phyloP scores from a whole-genome alignment of 2,329 filamentous ascomycete genomes.

The Fusarium verticillioides region DNA sequence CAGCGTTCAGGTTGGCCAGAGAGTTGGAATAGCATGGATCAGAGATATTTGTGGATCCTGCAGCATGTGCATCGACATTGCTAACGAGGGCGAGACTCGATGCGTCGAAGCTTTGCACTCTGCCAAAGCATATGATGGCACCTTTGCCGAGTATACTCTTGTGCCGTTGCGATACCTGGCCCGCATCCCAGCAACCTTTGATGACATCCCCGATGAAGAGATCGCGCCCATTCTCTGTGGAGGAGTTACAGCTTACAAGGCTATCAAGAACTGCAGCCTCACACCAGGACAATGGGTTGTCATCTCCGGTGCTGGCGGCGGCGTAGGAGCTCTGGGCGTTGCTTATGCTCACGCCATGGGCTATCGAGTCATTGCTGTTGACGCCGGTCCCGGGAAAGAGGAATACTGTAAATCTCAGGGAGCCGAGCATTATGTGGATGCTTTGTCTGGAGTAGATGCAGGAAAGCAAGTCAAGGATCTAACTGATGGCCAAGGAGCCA shows the following conservation, averaged over 20 bases:
- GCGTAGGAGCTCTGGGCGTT: slow-evolving; percentile 53
- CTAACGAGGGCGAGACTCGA: slow-evolving; percentile 49
- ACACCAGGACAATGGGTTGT: slow-evolving; percentile 51
- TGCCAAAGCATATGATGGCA: slow-evolving; percentile 49
- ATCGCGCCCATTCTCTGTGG: slow-evolving; percentile 56
- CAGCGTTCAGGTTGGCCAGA: slow-evolving; percentile 46
- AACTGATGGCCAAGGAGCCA: slow-evolving; percentile 33
- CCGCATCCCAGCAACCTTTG: slow-evolving; percentile 30
- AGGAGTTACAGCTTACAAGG: slow-evolving; percentile 57
- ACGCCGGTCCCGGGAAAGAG: slow-evolving; percentile 49
- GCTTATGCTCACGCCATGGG: slow-evolving; percentile 56
- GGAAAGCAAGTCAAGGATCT: slow-evolving; percentile 19
- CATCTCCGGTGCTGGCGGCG: slow-evolving; percentile 53
- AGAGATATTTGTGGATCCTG: slow-evolving; percentile 52
- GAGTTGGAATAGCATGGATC: slow-evolving; percentile 54
- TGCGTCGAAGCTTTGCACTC: slow-evolving; percentile 49
- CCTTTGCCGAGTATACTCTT: slow-evolving; percentile 54
- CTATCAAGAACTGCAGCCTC: slow-evolving; percentile 48
- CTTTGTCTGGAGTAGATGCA: slow-evolving; percentile 24
- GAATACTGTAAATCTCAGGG: slow-evolving; percentile 47
- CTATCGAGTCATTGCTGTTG: slow-evolving; percentile 53
- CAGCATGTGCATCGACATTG: slow-evolving; percentile 45
- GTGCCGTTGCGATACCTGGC: slow-evolving; percentile 50
- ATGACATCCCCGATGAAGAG: slow-evolving; percentile 49
- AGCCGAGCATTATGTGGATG: slow-evolving; percentile 54